These are phyloP conservation scores for Chaetomium cochliodes DNA, from an alignment of 495 filamentous ascomycete species.

Conservation along the genomic window DNA sequence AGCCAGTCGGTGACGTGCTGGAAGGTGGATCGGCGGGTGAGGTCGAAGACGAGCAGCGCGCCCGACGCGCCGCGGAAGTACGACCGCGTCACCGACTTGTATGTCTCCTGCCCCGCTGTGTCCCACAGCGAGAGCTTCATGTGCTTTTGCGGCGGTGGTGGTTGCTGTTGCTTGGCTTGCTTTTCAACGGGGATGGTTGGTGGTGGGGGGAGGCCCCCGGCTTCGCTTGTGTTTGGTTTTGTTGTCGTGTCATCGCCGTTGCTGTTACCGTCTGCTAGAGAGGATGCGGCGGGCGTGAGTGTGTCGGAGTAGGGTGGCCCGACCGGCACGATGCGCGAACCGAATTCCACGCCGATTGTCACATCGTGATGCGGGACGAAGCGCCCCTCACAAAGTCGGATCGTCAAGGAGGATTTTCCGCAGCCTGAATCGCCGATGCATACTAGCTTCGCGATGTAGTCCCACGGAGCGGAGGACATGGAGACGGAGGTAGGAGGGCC, in stretches of 20 bases:
- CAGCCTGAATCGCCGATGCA: slow-evolving; percentile 94
- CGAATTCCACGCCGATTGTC: slow-evolving; percentile 97
- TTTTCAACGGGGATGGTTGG: slow-evolving; percentile 20
- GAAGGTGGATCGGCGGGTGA: slow-evolving; percentile 83
- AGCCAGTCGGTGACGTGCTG: slow-evolving; percentile 84
- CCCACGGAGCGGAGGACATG: slow-evolving; percentile 71
- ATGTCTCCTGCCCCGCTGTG: slow-evolving; percentile 95
- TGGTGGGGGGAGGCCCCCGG: slow-evolving; percentile 40
- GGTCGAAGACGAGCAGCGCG: slow-evolving; percentile 92
- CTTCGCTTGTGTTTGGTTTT: not conserved
- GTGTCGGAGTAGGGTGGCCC: slow-evolving; percentile 65
- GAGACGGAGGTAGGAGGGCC: slow-evolving; percentile 7
- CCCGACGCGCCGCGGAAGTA: slow-evolving; percentile 95
- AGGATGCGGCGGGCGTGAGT: slow-evolving; percentile 28
- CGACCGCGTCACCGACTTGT: slow-evolving; percentile 89
- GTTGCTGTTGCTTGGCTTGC: not conserved
- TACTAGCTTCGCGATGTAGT: slow-evolving; percentile 98
- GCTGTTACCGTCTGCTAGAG: slow-evolving; percentile 21
- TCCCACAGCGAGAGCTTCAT: slow-evolving; percentile 85
- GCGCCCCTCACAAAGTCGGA: slow-evolving; percentile 94
- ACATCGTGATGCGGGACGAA: slow-evolving; percentile 93
- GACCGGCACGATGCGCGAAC: slow-evolving; percentile 87
- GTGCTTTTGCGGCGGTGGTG: slow-evolving; percentile 64
- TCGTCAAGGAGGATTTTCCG: slow-evolving; percentile 85
- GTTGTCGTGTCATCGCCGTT: not conserved